Percentiles rank a stretch among this genome's conserved stretches.
These are phyloP conservation scores for Corynespora cassiicola DNA, from an alignment of 2,329 filamentous ascomycete genomes.

Conservation along the genomic window DNA sequence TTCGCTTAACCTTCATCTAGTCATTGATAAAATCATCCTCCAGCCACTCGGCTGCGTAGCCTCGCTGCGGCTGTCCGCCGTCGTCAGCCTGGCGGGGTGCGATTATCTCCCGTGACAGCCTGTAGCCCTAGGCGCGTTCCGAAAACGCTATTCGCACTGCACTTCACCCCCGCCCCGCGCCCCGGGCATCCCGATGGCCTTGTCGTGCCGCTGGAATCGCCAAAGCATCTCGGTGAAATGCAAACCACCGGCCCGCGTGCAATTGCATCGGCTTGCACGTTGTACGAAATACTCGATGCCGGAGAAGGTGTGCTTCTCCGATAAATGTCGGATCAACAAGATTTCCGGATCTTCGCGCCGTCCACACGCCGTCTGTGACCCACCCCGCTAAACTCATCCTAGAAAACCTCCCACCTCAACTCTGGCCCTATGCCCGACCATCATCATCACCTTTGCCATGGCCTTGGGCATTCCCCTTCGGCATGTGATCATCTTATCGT, in stretches of 20 bases:
- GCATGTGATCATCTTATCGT: not conserved
- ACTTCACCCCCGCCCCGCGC: not conserved
- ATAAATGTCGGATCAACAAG: too few species aligned
- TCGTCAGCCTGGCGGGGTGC: slow-evolving; percentile 7
- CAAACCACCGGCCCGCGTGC: too few species aligned
- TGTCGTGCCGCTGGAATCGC: not conserved
- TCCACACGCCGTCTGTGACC: too few species aligned
- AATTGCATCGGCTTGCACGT: too few species aligned
- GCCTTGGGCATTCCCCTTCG: not conserved
- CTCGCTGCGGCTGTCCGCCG: slow-evolving; percentile 1
- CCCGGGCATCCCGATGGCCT: not conserved
- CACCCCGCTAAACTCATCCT: too few species aligned
- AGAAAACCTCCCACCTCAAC: too few species aligned
- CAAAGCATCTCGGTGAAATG: too few species aligned
- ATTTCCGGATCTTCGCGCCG: too few species aligned
- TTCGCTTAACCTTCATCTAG: slow-evolving; percentile 7
- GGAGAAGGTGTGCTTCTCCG: not conserved
- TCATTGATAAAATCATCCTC: slow-evolving; percentile 8
- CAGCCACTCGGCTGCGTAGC: slow-evolving; percentile 2
- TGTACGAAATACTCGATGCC: too few species aligned
- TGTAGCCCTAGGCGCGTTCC: slow-evolving; percentile 11
- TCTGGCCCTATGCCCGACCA: too few species aligned
- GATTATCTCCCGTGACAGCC: not conserved
- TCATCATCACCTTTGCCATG: too few species aligned
- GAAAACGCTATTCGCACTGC: not conserved